These are phyloP conservation scores for Leptographium flavum DNA, from an alignment of 2,329 filamentous ascomycete genomes.

Conservation along the genomic window DNA sequence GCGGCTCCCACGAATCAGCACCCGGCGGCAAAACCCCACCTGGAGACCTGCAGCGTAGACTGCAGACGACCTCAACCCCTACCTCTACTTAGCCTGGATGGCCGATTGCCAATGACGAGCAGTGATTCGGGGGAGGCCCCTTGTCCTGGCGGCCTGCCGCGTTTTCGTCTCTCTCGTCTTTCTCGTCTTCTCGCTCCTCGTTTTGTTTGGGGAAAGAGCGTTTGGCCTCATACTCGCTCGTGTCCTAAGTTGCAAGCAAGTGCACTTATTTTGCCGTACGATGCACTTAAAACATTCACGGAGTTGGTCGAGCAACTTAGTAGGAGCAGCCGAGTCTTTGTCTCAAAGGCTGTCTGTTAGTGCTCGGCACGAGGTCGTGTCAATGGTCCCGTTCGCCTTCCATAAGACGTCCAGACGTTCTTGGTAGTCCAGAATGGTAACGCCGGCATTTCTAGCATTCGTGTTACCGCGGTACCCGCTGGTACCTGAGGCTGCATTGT, in stretches of 20 bases:
- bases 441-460: not conserved
- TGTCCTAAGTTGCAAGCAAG: no score
- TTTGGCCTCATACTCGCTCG: no score
- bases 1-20: not conserved
- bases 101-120: not conserved
- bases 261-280: no score
- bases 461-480: not conserved
- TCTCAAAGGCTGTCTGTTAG: not conserved
- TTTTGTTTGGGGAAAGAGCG: no score
- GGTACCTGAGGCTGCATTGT: not conserved
- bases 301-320: no score
- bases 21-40: not conserved
- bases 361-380: not conserved
- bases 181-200: not conserved
- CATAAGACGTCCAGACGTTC: not conserved
- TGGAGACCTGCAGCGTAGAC: no score
- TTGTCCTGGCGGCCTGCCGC: not conserved
- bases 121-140: not conserved
- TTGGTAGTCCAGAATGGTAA: not conserved
- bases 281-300: no score
- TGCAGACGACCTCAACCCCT: no score
- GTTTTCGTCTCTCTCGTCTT: not conserved
- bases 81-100: not conserved
- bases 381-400: not conserved
- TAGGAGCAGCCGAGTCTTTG: not conserved